These are phyloP conservation scores for Botryotinia narcissicola DNA, from an alignment of 2,329 filamentous ascomycete genomes.

Conservation along the genomic window DNA sequence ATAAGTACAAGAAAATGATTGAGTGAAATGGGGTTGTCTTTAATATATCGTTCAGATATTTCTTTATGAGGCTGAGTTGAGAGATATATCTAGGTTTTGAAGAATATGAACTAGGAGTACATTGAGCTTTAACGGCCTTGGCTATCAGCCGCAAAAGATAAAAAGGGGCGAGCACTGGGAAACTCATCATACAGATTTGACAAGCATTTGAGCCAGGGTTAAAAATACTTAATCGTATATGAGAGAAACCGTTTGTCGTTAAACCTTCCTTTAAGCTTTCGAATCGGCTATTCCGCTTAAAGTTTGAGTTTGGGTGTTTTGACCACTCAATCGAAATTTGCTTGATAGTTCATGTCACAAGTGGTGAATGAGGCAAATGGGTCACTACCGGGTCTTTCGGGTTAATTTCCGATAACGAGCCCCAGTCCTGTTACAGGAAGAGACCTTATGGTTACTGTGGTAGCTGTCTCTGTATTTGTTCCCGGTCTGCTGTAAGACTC, in stretches of 20 bases:
- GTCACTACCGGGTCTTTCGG: conserved; percentile 10
- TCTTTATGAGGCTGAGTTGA: conserved; percentile 2
- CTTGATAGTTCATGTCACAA: neutral
- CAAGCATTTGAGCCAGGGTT: neutral
- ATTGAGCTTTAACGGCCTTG: conserved; percentile 1
- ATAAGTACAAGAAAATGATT: neutral
- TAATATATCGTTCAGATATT: conserved; percentile 9
- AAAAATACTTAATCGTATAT: neutral
- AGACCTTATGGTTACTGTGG: neutral
- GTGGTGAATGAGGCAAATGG: neutral
- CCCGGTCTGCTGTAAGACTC: conserved; percentile 7
- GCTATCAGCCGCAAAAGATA: neutral
- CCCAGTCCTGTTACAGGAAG: conserved; percentile 7
- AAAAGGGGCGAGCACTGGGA: neutral
- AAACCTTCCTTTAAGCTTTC: conserved; percentile 4
- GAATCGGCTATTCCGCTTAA: conserved; percentile 14
- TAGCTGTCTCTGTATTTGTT: neutral
- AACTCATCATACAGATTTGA: neutral
- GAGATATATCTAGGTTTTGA: conserved; percentile 1
- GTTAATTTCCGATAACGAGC: conserved; percentile 17
- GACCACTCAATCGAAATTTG: neutral
- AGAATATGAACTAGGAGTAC: neutral
- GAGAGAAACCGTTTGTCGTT: conserved; percentile 11
- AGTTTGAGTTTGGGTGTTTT: neutral
- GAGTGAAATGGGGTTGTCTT: neutral